A percentile compares a stretch with the other conserved stretches of the same genome.
phyloP scores from a whole-genome alignment of 208 protist species.

The Tritrichomonas foetus region DNA sequence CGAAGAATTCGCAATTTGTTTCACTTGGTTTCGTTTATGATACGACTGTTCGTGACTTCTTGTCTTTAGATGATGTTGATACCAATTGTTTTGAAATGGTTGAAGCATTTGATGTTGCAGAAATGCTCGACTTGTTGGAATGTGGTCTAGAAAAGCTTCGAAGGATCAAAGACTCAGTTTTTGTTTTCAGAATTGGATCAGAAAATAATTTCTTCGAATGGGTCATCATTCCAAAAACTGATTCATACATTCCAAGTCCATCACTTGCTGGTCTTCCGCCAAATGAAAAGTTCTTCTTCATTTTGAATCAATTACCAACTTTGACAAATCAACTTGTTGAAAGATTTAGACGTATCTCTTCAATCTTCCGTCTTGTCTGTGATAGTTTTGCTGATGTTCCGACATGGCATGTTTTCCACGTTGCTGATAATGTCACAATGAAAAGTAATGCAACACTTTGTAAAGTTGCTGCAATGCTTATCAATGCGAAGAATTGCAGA shows the following conservation, averaged over 20 bases:
- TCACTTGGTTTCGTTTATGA: neutral
- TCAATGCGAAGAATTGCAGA: neutral
- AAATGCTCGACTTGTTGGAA: neutral
- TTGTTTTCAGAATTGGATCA: conserved; percentile 17
- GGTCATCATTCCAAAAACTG: conserved; percentile 34
- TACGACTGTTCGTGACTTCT: neutral
- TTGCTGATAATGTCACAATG: neutral
- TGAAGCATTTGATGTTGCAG: conserved; percentile 9
- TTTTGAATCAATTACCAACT: neutral
- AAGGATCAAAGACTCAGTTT: neutral
- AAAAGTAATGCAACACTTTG: neutral
- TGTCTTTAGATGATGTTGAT: neutral
- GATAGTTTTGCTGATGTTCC: neutral
- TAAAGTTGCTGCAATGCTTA: neutral
- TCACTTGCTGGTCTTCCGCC: neutral
- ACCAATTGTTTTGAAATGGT: neutral
- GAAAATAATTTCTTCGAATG: conserved; percentile 8
- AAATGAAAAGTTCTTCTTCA: conserved; percentile 8
- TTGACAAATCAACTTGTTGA: neutral
- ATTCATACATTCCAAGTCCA: neutral
- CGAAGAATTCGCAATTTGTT: neutral
- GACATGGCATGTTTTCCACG: neutral
- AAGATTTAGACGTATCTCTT: neutral
- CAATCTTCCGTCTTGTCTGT: neutral
- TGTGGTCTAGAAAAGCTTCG: neutral